phyloP scores from a whole-genome alignment of 768 basidiomycete genomes.

The Rhodotorula paludigena region DNA sequence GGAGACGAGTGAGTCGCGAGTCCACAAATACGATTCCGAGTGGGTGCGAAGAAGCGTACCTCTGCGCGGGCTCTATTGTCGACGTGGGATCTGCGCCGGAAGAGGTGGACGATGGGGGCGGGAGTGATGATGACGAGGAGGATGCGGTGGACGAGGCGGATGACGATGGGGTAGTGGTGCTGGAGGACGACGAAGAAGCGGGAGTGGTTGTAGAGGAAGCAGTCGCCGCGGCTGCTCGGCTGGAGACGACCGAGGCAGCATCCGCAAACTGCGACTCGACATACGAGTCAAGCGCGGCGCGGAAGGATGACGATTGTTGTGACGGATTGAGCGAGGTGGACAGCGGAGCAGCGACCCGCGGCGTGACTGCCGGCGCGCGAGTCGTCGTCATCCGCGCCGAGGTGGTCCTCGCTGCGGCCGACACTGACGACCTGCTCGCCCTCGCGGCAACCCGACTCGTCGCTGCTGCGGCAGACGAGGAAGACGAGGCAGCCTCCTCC shows the following conservation, averaged over 20 bases:
- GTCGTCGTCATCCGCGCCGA: neutral
- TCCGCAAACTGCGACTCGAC: neutral
- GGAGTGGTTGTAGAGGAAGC: constrained; percentile 3
- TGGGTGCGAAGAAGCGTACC: neutral
- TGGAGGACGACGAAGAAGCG: constrained; percentile 1
- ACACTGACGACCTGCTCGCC: neutral
- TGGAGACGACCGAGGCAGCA: neutral
- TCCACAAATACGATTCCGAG: too few relatives aligned
- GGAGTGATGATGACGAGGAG: neutral
- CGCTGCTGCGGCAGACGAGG: too few relatives aligned
- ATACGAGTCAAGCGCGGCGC: neutral
- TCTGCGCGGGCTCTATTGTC: neutral
- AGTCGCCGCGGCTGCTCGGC: constrained; percentile 6
- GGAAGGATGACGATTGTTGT: neutral
- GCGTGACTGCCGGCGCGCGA: neutral
- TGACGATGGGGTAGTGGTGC: neutral
- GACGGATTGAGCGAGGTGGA: neutral
- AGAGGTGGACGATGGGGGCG: neutral
- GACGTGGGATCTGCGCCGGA: neutral
- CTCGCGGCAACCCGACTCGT: neutral
- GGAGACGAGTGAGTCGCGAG: too few relatives aligned
- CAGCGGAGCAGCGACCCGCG: neutral
- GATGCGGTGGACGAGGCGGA: neutral
- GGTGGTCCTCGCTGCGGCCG: neutral
- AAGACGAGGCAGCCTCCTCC: too few relatives aligned